phyloP scores from a whole-genome alignment of 2,329 filamentous ascomycete genomes.

The Blastomyces emzantsi region DNA sequence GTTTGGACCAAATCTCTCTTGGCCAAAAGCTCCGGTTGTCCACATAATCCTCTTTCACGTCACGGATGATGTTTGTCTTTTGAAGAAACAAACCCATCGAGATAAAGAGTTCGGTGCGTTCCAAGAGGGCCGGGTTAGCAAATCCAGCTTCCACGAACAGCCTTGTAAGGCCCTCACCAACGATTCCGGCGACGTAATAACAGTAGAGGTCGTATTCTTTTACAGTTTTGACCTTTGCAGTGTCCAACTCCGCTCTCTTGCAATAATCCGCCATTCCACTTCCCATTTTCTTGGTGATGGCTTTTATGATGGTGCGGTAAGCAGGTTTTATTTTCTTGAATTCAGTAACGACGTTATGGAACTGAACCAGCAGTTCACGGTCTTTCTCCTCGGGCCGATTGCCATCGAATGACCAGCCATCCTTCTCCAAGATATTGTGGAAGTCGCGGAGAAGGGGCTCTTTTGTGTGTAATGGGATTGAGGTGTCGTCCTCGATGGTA shows the following conservation, averaged over 20 bases:
- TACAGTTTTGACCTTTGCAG: conserved; percentile 65
- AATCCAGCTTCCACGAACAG: conserved; percentile 82
- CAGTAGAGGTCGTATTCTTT: conserved; percentile 95
- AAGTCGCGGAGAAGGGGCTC: conserved; percentile 80
- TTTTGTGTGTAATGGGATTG: conserved; percentile 70
- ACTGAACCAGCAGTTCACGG: conserved; percentile 81
- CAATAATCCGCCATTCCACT: conserved; percentile 98
- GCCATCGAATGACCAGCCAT: conserved; percentile 83
- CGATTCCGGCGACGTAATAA: conserved; percentile 97
- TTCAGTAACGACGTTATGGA: conserved; percentile 76
- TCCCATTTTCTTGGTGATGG: conserved; percentile 91
- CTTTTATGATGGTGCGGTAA: conserved; percentile 80
- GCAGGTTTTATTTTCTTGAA: conserved; percentile 78
- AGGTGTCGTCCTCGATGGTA: conserved; percentile 99
- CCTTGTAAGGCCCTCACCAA: conserved; percentile 84
- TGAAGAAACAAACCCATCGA: conserved; percentile 97
- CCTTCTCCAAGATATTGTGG: conserved; percentile 63
- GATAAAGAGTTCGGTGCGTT: conserved; percentile 73
- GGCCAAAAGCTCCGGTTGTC: conserved; percentile 92
- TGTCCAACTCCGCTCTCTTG: conserved; percentile 68
- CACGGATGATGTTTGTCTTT: conserved; percentile 98
- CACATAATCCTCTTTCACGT: conserved; percentile 79
- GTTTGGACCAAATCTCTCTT: conserved; percentile 92
- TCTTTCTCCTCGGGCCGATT: conserved; percentile 93
- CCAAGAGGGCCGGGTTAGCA: conserved; percentile 73